Evolutionary conservation across 495 filamentous ascomycete genomes (phyloP).

Genomic region (Hypoxylon perforatum): DNA sequence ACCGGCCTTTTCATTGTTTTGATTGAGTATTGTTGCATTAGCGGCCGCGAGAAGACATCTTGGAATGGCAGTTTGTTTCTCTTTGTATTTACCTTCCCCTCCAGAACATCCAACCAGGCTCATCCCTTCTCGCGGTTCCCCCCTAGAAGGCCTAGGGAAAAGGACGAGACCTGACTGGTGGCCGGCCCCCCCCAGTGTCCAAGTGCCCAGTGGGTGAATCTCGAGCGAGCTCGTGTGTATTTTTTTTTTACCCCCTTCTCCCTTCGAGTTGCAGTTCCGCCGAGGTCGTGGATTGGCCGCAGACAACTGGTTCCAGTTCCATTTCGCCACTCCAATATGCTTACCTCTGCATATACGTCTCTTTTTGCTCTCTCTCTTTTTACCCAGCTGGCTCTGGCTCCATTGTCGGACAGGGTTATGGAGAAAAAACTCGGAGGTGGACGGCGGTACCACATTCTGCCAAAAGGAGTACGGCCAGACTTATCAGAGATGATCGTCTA

Average conservation of each 20-base stretch:
- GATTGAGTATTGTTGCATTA: conserved; percentile 62
- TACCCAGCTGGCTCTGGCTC: conserved; percentile 49
- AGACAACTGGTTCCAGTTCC: conserved; percentile 51
- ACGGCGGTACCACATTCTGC: conserved; percentile 56
- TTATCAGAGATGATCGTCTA: conserved; percentile 61
- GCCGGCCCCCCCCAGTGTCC: conserved; percentile 38
- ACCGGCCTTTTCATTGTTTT: conserved; percentile 46
- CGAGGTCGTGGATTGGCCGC: conserved; percentile 55
- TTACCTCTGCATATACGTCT: conserved; percentile 55
- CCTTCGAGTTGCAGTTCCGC: conserved; percentile 40
- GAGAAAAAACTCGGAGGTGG: conserved; percentile 45
- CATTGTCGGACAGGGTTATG: conserved; percentile 54
- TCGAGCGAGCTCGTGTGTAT: background rate
- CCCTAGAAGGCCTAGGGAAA: conserved; percentile 25
- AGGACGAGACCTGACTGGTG: conserved; percentile 47
- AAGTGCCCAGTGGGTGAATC: conserved; percentile 29
- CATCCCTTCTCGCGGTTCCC: conserved; percentile 48
- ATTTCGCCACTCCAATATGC: conserved; percentile 59
- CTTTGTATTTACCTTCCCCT: conserved; percentile 39
- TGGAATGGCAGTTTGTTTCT: conserved; percentile 47
- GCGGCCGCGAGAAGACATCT: conserved; percentile 62
- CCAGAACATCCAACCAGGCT: conserved; percentile 50
- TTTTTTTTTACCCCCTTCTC: conserved; percentile 17
- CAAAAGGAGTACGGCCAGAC: conserved; percentile 51
- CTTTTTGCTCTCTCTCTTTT: conserved; percentile 31